Base-by-base conservation (phyloP, 2,329 filamentous ascomycete species). In the Penicillium sp. region DNA sequence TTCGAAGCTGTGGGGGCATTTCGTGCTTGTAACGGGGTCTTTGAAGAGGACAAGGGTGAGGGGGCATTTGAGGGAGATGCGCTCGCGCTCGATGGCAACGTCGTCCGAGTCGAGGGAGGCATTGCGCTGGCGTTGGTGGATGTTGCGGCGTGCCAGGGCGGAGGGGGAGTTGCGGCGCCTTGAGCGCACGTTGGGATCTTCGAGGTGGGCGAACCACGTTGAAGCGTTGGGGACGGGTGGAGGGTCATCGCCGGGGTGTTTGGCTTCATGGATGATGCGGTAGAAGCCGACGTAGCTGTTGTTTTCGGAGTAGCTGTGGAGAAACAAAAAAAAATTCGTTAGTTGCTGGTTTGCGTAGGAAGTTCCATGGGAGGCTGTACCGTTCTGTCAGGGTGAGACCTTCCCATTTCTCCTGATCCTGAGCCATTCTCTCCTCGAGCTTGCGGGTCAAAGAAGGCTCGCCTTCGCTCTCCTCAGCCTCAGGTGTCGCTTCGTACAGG, bases 251-350 rank as follows among this genome's bases (percentile, higher is more conserved):
- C 81, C 81, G 1, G 80, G 81, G 65, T 86, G 78, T 53, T 82
- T 82, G 30, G 87, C 83, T 66, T 89, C 86, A 71, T 90, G 87
- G 3, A 89, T 79, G n/a, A 85, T 75, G 8, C 80, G 78, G 70
- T 87, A 86, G 79, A 90, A 91, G 23, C 81, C 80, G 52, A 82
- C 78, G 74, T 91, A 91, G 56, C 82, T 78, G 66, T 88, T 86
- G 69, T 90, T 81, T 8, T 80, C 76, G 5, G 85, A 81, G 71
- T 91, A 91, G 66, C 75, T 77, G 55, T 21, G 41, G 9, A 23
- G 44, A 29, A 21, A n/a, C n/a, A 21, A 21, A 21, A 21, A 21
- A 21, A 26, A 41, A n/a, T 21, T n/a, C 23, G 45, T 62, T 54
- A 62, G 59, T 13, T 17, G 9, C 7, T 19, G 19, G 7, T 31